Conservation (phyloP, 1,284 basidiomycete species). For the Papiliotrema fonsecae region DNA sequence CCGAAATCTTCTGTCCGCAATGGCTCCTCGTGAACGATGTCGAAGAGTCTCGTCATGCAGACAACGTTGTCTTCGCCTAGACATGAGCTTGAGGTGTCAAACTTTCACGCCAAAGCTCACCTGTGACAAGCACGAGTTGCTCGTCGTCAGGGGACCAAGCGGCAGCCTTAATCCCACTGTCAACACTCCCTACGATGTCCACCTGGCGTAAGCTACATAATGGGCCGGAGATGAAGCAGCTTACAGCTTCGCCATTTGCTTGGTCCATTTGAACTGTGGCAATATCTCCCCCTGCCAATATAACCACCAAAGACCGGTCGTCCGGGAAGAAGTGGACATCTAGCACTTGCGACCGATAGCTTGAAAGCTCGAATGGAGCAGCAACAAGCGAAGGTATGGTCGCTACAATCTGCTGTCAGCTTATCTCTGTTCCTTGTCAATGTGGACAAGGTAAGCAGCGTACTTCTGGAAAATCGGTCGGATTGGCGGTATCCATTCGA, state of each 20-base stretch:
- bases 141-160: slow-evolving; percentile 90
- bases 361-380: slow-evolving; percentile 32
- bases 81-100: not conserved
- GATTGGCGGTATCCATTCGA: slow-evolving; percentile 46
- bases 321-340: slow-evolving; percentile 65
- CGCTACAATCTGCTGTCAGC: slow-evolving; percentile 20
- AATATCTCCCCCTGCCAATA: slow-evolving; percentile 74
- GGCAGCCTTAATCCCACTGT: slow-evolving; percentile 75
- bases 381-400: slow-evolving; percentile 30
- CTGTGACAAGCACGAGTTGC: slow-evolving; percentile 70
- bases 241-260: slow-evolving; percentile 49
- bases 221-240: slow-evolving; percentile 6
- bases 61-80: slow-evolving; percentile 73
- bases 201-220: slow-evolving; percentile 46
- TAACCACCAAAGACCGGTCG: slow-evolving; percentile 57
- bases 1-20: slow-evolving; percentile 75
- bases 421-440: too few relatives aligned
- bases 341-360: slow-evolving; percentile 52
- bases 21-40: slow-evolving; percentile 74
- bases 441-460: not conserved
- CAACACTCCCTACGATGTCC: slow-evolving; percentile 80
- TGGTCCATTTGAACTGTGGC: slow-evolving; percentile 55
- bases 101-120: too few relatives aligned
- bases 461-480: slow-evolving; percentile 9
- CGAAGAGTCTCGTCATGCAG: slow-evolving; percentile 83